Evolutionary conservation across 202 grass and related monocot genomes (phyloP).

Genomic region (Miscanthus sacchariflorus): DNA sequence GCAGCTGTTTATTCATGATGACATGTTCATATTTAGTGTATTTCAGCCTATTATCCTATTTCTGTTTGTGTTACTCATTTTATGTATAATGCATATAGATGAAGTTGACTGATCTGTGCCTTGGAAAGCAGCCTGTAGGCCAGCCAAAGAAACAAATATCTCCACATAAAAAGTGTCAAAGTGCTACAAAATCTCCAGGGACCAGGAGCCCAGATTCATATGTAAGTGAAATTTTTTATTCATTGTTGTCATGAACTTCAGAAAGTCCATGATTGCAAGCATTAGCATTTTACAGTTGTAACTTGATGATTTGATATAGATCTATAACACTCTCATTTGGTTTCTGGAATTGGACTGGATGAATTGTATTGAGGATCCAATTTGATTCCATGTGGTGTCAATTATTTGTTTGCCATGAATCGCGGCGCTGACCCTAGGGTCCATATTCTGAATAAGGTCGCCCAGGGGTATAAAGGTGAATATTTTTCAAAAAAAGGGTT

Average conservation of each 20-base stretch:
- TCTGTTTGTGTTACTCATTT: constrained; percentile 1
- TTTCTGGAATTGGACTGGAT: not conserved
- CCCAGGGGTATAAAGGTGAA: no score
- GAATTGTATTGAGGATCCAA: not conserved
- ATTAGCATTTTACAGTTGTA: not conserved
- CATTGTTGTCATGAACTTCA: not conserved
- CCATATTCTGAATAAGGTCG: no score
- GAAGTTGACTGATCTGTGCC: not conserved
- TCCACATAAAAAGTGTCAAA: not conserved
- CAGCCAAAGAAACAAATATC: constrained; percentile 27
- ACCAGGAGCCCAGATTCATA: not conserved
- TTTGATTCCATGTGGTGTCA: not conserved
- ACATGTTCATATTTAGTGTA: constrained; percentile 25
- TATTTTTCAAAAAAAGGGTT: no score
- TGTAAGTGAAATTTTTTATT: constrained; percentile 38
- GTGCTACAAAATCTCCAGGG: not conserved
- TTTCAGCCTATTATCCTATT: constrained; percentile 26
- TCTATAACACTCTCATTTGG: not conserved
- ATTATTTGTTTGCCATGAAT: no score
- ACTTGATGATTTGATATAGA: constrained; percentile 1
- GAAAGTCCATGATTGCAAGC: not conserved
- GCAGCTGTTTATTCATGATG: not conserved
- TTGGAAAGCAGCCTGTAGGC: constrained; percentile 29
- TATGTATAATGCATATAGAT: constrained; percentile 14
- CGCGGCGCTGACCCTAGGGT: no score